phyloP scores from a whole-genome alignment of 2,329 filamentous ascomycete genomes.

The Trichophyton verrucosum region DNA sequence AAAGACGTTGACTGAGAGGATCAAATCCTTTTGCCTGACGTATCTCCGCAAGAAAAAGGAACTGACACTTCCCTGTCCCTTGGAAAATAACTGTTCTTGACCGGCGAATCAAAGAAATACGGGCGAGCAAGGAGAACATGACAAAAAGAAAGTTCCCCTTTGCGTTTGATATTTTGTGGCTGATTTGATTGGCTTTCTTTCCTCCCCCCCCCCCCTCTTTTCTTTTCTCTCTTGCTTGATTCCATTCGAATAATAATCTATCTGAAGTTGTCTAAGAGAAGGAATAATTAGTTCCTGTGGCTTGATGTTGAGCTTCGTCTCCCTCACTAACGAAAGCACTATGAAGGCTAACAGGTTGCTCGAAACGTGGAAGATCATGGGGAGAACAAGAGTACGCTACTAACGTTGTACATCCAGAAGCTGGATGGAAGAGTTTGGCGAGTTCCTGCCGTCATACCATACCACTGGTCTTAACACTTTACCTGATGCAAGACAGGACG shows the following conservation, averaged over 20 bases:
- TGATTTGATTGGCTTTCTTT: background rate
- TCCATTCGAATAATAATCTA: background rate
- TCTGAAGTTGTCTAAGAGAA: background rate
- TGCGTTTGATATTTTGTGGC: background rate
- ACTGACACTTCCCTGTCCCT: background rate
- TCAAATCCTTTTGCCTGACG: background rate
- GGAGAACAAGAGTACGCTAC: background rate
- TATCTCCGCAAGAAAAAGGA: background rate
- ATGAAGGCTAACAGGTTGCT: background rate
- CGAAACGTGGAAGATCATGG: conserved; percentile 2
- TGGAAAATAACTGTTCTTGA: background rate
- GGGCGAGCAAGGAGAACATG: background rate
- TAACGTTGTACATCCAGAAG: background rate
- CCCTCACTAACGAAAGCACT: background rate
- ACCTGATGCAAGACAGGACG: background rate
- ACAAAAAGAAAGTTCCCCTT: background rate
- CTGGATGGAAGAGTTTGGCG: background rate
- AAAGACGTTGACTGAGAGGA: background rate
- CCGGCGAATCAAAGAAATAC: conserved; percentile 3
- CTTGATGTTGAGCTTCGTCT: background rate
- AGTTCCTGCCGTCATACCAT: background rate
- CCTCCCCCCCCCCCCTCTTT: background rate
- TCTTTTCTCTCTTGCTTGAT: background rate
- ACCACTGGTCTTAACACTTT: background rate
- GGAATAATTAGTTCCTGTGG: background rate